These are phyloP conservation scores for Saccharomycopsis fodiens DNA, from an alignment of 805 yeast genomes.

Conservation along the genomic window DNA sequence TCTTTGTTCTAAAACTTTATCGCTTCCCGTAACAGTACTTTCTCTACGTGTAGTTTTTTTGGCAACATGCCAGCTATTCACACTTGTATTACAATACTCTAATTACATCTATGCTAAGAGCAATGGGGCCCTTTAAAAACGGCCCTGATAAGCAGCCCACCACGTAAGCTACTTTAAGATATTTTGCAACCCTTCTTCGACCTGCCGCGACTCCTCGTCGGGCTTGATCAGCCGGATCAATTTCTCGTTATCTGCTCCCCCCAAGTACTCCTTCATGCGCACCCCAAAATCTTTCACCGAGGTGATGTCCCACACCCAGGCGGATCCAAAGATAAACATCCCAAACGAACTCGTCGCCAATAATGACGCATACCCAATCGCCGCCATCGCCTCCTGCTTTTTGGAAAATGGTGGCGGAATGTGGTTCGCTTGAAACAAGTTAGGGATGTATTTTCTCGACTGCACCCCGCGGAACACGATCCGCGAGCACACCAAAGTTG, in stretches of 20 bases:
- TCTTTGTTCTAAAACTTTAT: too few relatives aligned
- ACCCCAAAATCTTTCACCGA: slow-evolving; percentile 62
- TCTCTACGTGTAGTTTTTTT: too few relatives aligned
- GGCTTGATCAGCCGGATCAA: slow-evolving; percentile 37
- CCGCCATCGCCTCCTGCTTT: slow-evolving; percentile 76
- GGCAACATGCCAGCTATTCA: too few relatives aligned
- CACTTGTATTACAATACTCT: too few relatives aligned
- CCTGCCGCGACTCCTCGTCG: slow-evolving; percentile 52
- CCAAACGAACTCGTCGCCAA: slow-evolving; percentile 66
- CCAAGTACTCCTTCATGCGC: slow-evolving; percentile 54
- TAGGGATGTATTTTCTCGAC: slow-evolving; percentile 66
- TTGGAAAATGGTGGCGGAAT: slow-evolving; percentile 77
- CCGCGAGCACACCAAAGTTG: slow-evolving; percentile 65
- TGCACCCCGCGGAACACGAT: slow-evolving; percentile 69
- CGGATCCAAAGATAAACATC: slow-evolving; percentile 64
- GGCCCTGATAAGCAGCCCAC: too few relatives aligned
- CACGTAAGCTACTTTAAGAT: slow-evolving; percentile 10
- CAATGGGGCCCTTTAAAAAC: too few relatives aligned
- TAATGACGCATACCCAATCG: slow-evolving; percentile 74
- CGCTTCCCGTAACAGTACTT: too few relatives aligned
- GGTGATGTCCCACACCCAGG: slow-evolving; percentile 76
- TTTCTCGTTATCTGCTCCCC: slow-evolving; percentile 57
- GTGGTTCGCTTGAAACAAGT: slow-evolving; percentile 76
- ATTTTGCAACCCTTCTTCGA: slow-evolving; percentile 48
- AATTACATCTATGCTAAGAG: too few relatives aligned